Base-by-base conservation (phyloP, 2,329 filamentous ascomycete genomes). In the Orbilia brochopaga region DNA sequence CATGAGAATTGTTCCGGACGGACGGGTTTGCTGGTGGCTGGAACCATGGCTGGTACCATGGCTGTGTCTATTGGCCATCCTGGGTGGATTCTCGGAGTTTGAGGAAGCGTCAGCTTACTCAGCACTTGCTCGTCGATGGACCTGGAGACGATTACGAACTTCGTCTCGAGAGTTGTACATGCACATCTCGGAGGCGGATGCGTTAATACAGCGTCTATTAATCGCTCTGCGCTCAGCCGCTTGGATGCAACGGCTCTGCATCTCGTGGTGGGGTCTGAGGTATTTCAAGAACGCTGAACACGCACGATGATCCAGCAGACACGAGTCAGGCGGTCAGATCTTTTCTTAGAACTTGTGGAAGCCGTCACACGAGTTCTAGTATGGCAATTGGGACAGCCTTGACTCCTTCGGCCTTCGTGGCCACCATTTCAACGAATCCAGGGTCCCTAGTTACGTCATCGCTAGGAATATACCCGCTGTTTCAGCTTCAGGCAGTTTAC, bases 41-140 rank as follows among this genome's bases (percentile, higher is more conserved):
- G n/a, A n/a, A 40, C 42, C 51, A 60, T 72, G 67, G 67, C 67
- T 72, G 64, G 60, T 60, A 48, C 15, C 15, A 72, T 72, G 67
- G 67, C 67, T 65, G 50, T 65, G 67, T 53, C 8, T 53, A 17
- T 11, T 11, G 6, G 11, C 11, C 5, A 32, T 32, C 30, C 50
- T 19, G 17, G 13, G 6, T 6, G 17, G 8, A n/a, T 17, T 30
- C 6, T 51, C n/a, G 46, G 21, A 11, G 4, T 30, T 15, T 21
- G 13, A 5, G 6, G 7, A 10, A 30, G 2, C 27, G 19, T 64
- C 52, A 64, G 52, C 60, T 64, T 64, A 56, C 40, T 64, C 52
- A 56, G 37, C 60, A 2, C 2, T 35, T 24, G 13, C 21, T 53
- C 13, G 17, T 30, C 15, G 27, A 32, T 23, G 44, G 44, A 5